Evolutionary conservation across 768 basidiomycete genomes (phyloP), one percentile per base, ranked within the genome.

Genomic region (Phallus indusiatus): DNA sequence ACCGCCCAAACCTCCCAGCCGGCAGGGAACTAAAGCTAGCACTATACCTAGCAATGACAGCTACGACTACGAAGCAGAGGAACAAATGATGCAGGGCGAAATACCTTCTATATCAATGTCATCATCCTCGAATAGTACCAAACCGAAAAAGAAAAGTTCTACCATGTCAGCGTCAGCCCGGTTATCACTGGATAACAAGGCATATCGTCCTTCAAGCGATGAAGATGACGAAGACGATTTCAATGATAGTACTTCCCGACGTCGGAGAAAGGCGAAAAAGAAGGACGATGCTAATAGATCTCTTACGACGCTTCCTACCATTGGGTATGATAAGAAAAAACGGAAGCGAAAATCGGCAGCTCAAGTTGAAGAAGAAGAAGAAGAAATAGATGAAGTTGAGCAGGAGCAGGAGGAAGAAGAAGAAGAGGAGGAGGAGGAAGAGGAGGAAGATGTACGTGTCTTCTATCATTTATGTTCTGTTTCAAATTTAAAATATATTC

Each of bases 51-150:
- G 56, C 33, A 67, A 67, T 47, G 72, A 75, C 16, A 88, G 85
- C 63, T 90, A 91, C 68, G 88, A 88, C 69, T 93, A 92, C 66
- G 79, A 81, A 9, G 81, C 78, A 5, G 89, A 93, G 67, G 88
- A 93, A 66, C 76, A 78, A 22, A 42, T 64, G 18, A 61, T 69
- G 18, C 52, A 56, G 21, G 35, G 49, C 9, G 14, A 61, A 36
- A 64, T 66, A 47, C 53, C 54, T 14, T 56, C 55, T n/a, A 11
- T 42, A 10, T 42, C 42, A 14, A 35, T 28, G 5, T 49, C 57
- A 36, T 34, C 24, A 14, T 16, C 57, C 6, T 21, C 21, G 14
- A 57, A 28, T 18, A 21, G 6, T 21, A 10, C 36, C 2, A 82
- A 86, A 24, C 77, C 81, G 61, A 71, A 70, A 21, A 60, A 66